Evolutionary conservation across 2,329 filamentous ascomycete species (phyloP).

Genomic region (Tolypocladium album): DNA sequence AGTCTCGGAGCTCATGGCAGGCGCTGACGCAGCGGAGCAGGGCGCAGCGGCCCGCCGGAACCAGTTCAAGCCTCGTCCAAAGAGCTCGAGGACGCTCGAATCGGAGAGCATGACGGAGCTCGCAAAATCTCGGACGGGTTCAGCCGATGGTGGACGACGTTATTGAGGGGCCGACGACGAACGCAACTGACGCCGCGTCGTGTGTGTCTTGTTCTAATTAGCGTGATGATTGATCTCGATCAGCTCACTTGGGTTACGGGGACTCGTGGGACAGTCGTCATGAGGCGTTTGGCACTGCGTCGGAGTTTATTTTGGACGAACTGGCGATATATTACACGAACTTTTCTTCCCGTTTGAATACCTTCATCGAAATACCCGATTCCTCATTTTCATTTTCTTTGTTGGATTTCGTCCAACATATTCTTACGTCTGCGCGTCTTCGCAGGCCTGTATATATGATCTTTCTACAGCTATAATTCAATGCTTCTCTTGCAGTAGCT

Average conservation of each 20-base stretch:
- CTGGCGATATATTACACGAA: not conserved
- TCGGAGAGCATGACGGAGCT: slow-evolving; percentile 42
- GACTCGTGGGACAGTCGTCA: not conserved
- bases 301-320: not conserved
- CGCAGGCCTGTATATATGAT: not conserved
- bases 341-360: not conserved
- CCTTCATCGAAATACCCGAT: not conserved
- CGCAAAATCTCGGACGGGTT: slow-evolving; percentile 25
- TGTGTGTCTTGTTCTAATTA: not conserved
- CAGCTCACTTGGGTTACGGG: not conserved
- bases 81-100: slow-evolving; percentile 26
- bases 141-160: slow-evolving; percentile 17
- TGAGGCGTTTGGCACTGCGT: not conserved
- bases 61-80: slow-evolving; percentile 20
- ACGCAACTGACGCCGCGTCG: not conserved
- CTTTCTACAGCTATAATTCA: not conserved
- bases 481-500: not conserved
- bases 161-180: not conserved
- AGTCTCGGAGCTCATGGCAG: slow-evolving; percentile 22
- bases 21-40: slow-evolving; percentile 9
- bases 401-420: too few relatives aligned
- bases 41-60: not conserved
- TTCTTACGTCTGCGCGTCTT: not conserved
- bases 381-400: not conserved
- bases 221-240: not conserved